Percentiles rank a stretch among this genome's conserved stretches.
These are phyloP conservation scores for Diatrype stigma DNA, from an alignment of 2,329 filamentous ascomycete species.

Conservation along the genomic window DNA sequence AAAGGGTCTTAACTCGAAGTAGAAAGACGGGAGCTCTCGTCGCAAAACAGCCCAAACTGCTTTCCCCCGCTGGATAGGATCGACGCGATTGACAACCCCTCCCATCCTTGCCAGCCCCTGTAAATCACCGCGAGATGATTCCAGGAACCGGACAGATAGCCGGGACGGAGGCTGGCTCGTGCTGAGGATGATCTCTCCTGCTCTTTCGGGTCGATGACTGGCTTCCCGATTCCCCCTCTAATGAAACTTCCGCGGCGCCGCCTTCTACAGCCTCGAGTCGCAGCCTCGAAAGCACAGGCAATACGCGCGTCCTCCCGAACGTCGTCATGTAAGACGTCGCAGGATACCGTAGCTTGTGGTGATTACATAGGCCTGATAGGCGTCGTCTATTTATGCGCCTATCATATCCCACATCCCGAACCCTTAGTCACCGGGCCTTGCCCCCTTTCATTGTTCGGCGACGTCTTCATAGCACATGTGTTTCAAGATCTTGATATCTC, in stretches of 20 bases:
- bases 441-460: no score
- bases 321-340: no score
- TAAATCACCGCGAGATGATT: background rate
- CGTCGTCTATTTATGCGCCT: no score
- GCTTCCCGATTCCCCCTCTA: background rate
- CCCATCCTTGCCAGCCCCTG: background rate
- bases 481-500: no score
- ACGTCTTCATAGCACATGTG: no score
- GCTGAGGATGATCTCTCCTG: background rate
- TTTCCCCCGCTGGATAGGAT: background rate
- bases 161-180: background rate
- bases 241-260: background rate
- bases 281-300: no score
- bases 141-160: background rate
- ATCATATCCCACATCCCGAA: no score
- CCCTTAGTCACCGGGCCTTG: no score
- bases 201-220: background rate
- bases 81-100: background rate
- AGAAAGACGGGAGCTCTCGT: background rate
- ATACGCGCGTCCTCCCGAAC: no score
- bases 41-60: background rate
- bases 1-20: background rate
- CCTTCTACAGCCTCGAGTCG: no score
- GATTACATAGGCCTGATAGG: no score
- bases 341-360: no score